Conservation (phyloP, 139 green algal genomes). For the Haematococcus lacustris region DNA sequence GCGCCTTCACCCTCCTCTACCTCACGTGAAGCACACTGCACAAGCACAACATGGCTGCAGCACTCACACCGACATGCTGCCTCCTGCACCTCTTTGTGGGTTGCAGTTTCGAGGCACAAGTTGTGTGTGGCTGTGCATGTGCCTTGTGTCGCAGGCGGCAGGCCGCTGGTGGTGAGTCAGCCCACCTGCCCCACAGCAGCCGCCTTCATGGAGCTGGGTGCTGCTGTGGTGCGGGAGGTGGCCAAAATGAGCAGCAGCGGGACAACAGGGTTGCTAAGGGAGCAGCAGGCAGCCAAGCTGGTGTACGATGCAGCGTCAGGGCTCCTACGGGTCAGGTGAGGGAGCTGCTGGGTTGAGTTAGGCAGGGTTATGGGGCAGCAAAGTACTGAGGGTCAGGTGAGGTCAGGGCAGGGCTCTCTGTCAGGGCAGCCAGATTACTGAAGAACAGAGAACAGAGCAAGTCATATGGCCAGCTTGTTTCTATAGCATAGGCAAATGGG, state of each 20-base stretch:
- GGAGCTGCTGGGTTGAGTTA: neutral
- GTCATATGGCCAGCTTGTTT: too few species aligned
- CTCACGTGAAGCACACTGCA: too few species aligned
- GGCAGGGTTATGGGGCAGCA: too few species aligned
- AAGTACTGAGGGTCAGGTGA: neutral
- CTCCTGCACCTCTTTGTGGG: too few species aligned
- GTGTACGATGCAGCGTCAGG: neutral
- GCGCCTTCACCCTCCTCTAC: neutral
- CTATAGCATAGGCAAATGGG: too few species aligned
- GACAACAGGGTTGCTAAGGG: neutral
- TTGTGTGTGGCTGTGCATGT: neutral
- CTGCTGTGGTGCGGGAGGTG: conserved; percentile 87
- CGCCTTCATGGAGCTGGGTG: conserved; percentile 81
- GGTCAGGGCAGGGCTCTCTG: too few species aligned
- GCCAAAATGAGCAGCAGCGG: conserved; percentile 60
- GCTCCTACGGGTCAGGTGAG: neutral
- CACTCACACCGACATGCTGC: too few species aligned
- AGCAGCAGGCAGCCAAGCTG: conserved; percentile 14
- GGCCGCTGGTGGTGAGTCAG: conserved; percentile 79
- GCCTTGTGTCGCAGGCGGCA: conserved; percentile 47
- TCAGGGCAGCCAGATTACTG: too few species aligned
- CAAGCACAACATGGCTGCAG: too few species aligned
- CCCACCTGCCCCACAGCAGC: conserved; percentile 55
- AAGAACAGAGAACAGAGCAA: too few species aligned
- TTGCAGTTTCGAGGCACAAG: too few species aligned